Evolutionary conservation across 2,329 filamentous ascomycete species (phyloP).

Genomic region (Lecanicillium sp.): DNA sequence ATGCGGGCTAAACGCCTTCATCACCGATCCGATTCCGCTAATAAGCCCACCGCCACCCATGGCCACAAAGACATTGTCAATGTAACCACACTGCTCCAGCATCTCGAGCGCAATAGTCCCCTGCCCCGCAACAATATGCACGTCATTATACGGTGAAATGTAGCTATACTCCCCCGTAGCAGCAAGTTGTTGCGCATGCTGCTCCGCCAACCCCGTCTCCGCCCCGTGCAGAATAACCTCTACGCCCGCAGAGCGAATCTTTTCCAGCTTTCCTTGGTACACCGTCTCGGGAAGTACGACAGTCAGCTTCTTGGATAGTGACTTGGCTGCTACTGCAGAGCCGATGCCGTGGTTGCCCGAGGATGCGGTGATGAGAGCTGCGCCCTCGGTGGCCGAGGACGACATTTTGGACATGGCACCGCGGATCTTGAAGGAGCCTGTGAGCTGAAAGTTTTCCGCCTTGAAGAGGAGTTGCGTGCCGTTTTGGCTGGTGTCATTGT

Average conservation of each 20-base stretch:
- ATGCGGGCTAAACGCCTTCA: conserved; percentile 15
- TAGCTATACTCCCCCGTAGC: conserved; percentile 13
- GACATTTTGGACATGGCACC: conserved; percentile 19
- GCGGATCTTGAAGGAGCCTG: conserved; percentile 17
- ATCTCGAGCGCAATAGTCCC: conserved; percentile 14
- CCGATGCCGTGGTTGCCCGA: conserved; percentile 17
- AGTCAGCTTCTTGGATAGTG: conserved; percentile 10
- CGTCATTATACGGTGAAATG: conserved; percentile 17
- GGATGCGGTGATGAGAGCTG: conserved; percentile 14
- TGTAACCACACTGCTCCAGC: conserved; percentile 13
- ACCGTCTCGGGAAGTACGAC: conserved; percentile 15
- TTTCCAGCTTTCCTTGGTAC: conserved; percentile 12
- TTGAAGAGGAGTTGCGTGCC: conserved; percentile 14
- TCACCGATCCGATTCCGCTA: conserved; percentile 16
- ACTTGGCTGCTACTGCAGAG: conserved; percentile 10
- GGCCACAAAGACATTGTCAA: conserved; percentile 16
- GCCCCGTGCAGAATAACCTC: conserved; percentile 14
- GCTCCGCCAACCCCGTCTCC: conserved; percentile 14
- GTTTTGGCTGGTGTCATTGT: neutral
- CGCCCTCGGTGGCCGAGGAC: neutral
- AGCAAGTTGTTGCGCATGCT: conserved; percentile 15
- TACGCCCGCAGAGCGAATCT: conserved; percentile 14
- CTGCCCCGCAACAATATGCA: conserved; percentile 13
- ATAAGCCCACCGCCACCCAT: conserved; percentile 17
- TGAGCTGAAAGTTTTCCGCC: conserved; percentile 18